A percentile compares a stretch with the other conserved stretches of the same genome.
These are phyloP conservation scores for Aspergillus sp. DNA, from an alignment of 2,329 filamentous ascomycete genomes.

Conservation along the genomic window DNA sequence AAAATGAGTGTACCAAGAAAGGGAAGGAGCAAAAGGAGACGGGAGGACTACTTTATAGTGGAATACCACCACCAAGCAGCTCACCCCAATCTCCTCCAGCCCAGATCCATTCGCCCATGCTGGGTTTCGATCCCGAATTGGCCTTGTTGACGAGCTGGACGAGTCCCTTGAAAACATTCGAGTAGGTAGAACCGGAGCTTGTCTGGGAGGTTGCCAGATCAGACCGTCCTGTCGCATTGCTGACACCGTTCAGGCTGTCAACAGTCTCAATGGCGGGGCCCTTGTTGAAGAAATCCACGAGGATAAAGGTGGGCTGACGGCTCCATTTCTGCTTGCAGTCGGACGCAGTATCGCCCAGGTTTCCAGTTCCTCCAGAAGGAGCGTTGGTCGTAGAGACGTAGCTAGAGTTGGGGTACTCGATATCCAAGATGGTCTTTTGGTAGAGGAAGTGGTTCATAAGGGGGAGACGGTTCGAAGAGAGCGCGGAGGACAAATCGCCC, in stretches of 20 bases:
- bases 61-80: slow-evolving; percentile 36
- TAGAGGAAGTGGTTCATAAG: slow-evolving; percentile 81
- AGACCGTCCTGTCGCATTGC: slow-evolving; percentile 39
- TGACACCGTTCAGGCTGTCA: slow-evolving; percentile 62
- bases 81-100: slow-evolving; percentile 38
- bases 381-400: slow-evolving; percentile 63
- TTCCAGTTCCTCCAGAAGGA: slow-evolving; percentile 52
- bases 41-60: slow-evolving; percentile 15
- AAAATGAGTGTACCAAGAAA: slow-evolving; percentile 1
- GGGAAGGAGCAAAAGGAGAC: not conserved
- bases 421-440: slow-evolving; percentile 46
- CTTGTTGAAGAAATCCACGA: slow-evolving; percentile 76
- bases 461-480: slow-evolving; percentile 58
- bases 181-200: slow-evolving; percentile 23
- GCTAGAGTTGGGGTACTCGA: slow-evolving; percentile 58
- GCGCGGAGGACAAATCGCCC: slow-evolving; percentile 45
- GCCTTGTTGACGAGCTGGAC: slow-evolving; percentile 33
- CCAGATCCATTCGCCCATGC: slow-evolving; percentile 41
- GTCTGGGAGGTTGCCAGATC: slow-evolving; percentile 18
- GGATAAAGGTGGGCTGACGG: slow-evolving; percentile 63
- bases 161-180: slow-evolving; percentile 34
- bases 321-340: slow-evolving; percentile 57
- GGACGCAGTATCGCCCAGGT: slow-evolving; percentile 44
- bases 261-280: slow-evolving; percentile 66
- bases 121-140: slow-evolving; percentile 31